These are phyloP conservation scores for Lumnitzera littorea DNA, from an alignment of 345 rosid genomes.

Conservation along the genomic window DNA sequence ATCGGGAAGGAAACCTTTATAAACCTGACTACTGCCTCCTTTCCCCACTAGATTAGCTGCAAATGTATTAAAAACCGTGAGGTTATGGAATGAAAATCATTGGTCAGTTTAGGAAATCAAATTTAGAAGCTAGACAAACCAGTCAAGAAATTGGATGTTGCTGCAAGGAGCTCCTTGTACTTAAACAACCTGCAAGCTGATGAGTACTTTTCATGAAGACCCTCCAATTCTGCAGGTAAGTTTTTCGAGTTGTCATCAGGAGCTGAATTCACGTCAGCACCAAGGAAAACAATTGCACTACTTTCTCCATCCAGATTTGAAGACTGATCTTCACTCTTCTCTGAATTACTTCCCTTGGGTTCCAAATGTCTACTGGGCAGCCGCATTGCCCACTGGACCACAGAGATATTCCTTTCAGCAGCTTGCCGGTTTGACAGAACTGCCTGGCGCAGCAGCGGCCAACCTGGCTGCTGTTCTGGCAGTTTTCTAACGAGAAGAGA, in stretches of 20 bases:
- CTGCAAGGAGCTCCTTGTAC: slow-evolving; percentile 63
- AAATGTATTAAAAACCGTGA: neutral
- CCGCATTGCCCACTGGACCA: slow-evolving; percentile 60
- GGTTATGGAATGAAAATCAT: neutral
- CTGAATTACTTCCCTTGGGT: slow-evolving; percentile 18
- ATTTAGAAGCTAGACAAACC: slow-evolving; percentile 38
- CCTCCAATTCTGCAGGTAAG: slow-evolving; percentile 48
- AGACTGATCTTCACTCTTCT: slow-evolving; percentile 13
- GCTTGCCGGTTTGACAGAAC: slow-evolving; percentile 20
- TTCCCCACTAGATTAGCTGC: slow-evolving; percentile 78
- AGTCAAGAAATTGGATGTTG: slow-evolving; percentile 58
- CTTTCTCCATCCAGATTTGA: slow-evolving; percentile 39
- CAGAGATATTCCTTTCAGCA: slow-evolving; percentile 44
- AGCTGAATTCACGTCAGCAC: slow-evolving; percentile 20
- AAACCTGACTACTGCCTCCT: slow-evolving; percentile 95
- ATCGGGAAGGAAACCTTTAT: slow-evolving; percentile 63
- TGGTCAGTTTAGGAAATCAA: neutral
- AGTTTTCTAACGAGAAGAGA: slow-evolving; percentile 33
- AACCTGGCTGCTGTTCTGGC: slow-evolving; percentile 66
- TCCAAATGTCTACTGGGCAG: slow-evolving; percentile 46
- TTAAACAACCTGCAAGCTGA: slow-evolving; percentile 68
- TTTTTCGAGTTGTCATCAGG: slow-evolving; percentile 24
- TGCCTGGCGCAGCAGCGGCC: slow-evolving; percentile 73
- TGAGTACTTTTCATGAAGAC: slow-evolving; percentile 62
- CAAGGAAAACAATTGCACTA: slow-evolving; percentile 46